A percentile compares a stretch with the other conserved stretches of the same genome.
Evolutionary conservation across 163 green algal genomes (phyloP).

Genomic region (Scenedesmus sp.): DNA sequence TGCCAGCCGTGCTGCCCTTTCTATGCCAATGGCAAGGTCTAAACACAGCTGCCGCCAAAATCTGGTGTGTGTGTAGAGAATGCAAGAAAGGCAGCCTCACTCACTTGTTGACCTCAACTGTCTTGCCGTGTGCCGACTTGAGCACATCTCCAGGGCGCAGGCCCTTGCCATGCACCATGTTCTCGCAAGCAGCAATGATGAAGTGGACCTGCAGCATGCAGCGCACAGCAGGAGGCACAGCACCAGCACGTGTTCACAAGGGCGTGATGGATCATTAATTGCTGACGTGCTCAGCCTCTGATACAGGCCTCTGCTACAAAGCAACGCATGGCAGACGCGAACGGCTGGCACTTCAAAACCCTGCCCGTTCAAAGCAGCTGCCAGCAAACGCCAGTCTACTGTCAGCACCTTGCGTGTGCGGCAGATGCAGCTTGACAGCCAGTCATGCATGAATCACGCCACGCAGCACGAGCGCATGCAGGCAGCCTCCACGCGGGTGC

Average conservation of each 20-base stretch:
- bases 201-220: conserved; percentile 48
- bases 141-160: conserved; percentile 95
- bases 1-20: too few species aligned
- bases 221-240: background rate
- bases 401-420: background rate
- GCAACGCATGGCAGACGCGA: too few species aligned
- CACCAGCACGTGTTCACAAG: too few species aligned
- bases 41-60: background rate
- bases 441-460: background rate
- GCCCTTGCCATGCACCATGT: conserved; percentile 93
- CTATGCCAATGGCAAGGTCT: background rate
- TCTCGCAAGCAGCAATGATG: conserved; percentile 91
- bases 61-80: background rate
- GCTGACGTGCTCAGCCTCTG: too few species aligned
- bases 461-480: background rate
- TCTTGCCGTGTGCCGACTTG: conserved; percentile 95
- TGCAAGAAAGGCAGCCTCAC: conserved; percentile 10
- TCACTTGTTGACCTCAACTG: conserved; percentile 95
- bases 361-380: background rate
- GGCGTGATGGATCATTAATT: too few species aligned
- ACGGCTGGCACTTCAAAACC: too few species aligned
- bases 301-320: too few species aligned
- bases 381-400: background rate
- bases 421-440: background rate
- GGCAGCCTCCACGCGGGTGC: background rate